These are phyloP conservation scores for Rhodofomes roseus DNA, from an alignment of 1,284 basidiomycete genomes.

Conservation along the genomic window DNA sequence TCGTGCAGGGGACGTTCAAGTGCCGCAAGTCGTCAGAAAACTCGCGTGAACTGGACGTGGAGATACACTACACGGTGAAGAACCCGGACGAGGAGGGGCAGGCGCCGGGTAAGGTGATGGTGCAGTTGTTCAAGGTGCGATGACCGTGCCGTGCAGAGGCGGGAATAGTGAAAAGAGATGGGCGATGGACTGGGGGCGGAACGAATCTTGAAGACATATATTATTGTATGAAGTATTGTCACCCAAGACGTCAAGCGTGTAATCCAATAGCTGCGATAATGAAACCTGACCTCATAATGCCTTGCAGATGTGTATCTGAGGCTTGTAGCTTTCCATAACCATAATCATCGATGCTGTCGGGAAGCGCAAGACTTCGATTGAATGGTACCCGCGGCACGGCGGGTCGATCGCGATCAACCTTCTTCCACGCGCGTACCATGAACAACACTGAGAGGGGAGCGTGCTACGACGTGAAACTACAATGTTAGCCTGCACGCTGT, in stretches of 20 bases:
- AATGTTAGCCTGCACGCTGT: no score
- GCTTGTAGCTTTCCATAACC: no score
- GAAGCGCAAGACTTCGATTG: background rate
- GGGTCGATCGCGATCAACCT: no score
- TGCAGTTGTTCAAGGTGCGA: constrained; percentile 81
- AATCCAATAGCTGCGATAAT: background rate
- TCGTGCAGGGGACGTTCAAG: constrained; percentile 79
- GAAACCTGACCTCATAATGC: no score
- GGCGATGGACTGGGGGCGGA: background rate
- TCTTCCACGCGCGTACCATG: no score
- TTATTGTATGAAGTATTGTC: background rate
- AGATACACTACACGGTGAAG: constrained; percentile 80
- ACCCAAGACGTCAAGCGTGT: background rate
- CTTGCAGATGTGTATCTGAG: no score
- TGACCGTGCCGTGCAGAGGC: constrained; percentile 22
- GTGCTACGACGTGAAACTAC: no score
- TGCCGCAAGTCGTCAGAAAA: constrained; percentile 83
- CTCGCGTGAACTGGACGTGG: constrained; percentile 86
- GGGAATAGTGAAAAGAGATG: background rate
- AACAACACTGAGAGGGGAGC: no score
- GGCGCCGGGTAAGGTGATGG: constrained; percentile 39
- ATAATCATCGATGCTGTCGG: no score
- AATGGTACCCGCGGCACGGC: background rate
- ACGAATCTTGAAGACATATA: background rate
- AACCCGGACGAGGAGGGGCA: constrained; percentile 28